Percentiles rank a stretch among this genome's conserved stretches.
phyloP scores from a whole-genome alignment of 345 rosid species.

The Lepidium sativum region DNA sequence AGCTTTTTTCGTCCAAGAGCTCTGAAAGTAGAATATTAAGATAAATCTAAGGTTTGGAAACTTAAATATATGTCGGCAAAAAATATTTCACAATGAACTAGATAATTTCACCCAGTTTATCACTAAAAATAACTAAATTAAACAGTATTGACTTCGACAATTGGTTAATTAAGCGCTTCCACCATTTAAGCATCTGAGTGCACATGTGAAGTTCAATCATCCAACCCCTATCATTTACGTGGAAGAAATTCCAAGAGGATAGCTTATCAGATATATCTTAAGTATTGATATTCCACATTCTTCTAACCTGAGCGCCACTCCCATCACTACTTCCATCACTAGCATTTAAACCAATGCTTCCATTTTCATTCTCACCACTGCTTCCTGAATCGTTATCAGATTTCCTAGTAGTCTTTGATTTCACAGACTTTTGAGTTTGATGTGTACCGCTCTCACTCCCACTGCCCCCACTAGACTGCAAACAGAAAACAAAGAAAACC shows the following conservation, averaged over 20 bases:
- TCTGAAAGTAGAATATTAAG: constrained; percentile 27
- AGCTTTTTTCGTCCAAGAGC: constrained; percentile 65
- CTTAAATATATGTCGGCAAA: background rate
- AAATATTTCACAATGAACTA: background rate
- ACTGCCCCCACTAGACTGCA: constrained; percentile 76
- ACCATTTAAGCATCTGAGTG: constrained; percentile 9
- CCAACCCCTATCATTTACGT: constrained; percentile 7
- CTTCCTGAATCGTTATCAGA: constrained; percentile 39
- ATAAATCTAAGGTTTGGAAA: background rate
- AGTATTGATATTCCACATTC: constrained; percentile 7
- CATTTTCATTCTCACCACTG: constrained; percentile 48
- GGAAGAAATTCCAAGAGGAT: background rate
- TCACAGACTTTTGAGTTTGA: constrained; percentile 38
- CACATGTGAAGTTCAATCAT: constrained; percentile 14
- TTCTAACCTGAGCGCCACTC: constrained; percentile 68
- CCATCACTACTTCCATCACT: constrained; percentile 66
- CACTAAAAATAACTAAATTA: background rate
- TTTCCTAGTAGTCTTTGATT: constrained; percentile 38
- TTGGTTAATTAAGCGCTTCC: constrained; percentile 1
- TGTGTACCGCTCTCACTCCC: constrained; percentile 78
- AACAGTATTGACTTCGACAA: constrained; percentile 9
- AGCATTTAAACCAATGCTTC: constrained; percentile 33
- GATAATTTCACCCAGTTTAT: background rate
- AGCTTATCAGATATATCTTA: background rate
- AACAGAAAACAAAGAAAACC: constrained; percentile 5